Evolutionary conservation across 768 basidiomycete genomes (phyloP).

Genomic region (Xanthoconium purpureum): DNA sequence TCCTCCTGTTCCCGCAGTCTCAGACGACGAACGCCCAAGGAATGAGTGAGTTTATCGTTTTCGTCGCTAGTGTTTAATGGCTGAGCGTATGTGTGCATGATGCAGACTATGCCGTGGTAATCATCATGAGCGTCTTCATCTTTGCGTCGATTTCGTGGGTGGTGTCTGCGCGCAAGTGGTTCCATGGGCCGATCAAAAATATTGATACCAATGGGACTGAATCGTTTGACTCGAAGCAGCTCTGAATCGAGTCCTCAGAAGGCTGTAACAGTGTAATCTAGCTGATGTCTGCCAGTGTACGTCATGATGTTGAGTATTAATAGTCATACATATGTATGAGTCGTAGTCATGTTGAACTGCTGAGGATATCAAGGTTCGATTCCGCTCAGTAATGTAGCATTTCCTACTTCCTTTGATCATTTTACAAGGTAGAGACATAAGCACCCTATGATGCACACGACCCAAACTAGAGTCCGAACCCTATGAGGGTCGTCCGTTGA

Average conservation of each 20-base stretch:
- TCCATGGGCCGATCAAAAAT: conserved; percentile 60
- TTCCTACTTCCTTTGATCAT: background rate
- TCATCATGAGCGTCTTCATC: conserved; percentile 61
- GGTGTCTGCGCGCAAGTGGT: conserved; percentile 67
- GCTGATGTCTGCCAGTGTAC: background rate
- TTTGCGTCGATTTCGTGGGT: conserved; percentile 66
- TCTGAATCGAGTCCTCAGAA: background rate
- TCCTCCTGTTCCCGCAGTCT: conserved; percentile 56
- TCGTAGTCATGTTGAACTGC: background rate
- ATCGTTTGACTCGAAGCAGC: conserved; percentile 12
- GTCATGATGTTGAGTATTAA: background rate
- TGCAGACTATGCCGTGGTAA: conserved; percentile 66
- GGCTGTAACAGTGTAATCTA: background rate
- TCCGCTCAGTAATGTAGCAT: background rate
- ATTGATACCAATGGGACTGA: conserved; percentile 27
- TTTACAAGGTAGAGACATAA: conserved; percentile 1
- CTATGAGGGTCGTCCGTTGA: conserved; percentile 26
- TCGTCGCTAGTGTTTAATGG: background rate
- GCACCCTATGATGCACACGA: background rate
- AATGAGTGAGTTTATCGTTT: conserved; percentile 55
- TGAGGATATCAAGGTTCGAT: background rate
- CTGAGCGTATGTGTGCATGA: background rate
- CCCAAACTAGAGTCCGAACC: background rate
- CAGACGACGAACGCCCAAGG: conserved; percentile 38
- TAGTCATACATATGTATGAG: background rate